Evolutionary conservation across 768 basidiomycete species (phyloP), one percentile per base, ranked within the genome.

Genomic region (Calocybe gangraenosa): DNA sequence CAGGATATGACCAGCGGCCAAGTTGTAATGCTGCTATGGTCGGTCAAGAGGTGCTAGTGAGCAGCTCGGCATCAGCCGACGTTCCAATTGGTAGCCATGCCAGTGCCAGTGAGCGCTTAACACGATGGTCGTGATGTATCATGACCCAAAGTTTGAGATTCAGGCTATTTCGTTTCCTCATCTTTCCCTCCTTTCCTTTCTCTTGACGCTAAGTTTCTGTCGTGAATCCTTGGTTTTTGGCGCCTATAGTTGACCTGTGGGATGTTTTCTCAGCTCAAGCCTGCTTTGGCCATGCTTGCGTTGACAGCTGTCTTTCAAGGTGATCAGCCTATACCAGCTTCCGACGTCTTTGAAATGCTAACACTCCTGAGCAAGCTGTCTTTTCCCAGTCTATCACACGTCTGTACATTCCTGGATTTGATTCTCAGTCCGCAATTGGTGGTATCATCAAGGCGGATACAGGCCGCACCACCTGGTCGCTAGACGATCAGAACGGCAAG

Each of bases 361-460:
- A n/a, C n/a, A n/a, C n/a, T n/a, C n/a, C n/a, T n/a, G n/a, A n/a
- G n/a, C 25, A 28, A 42, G 34, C 34, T 18, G 40, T 17, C 17
- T 13, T 22, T 25, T 28, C 40, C 17, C 47, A 42, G 37, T 38
- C 36, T 2, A 23, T 36, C 14, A 42, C 34, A 25, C 28, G 25
- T 37, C 18, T 48, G 13, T 42, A 23, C 22, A 42, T 48, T n/a
- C 47, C 35, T 42, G 40, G 47, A 17, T 36, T 48, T 10, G 20
- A 48, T 19, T 18, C 40, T 8, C 47, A 48, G 40, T 19, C 35
- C 21, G 23, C 37, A 19, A 33, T 42, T 13, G 47, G 40, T 8
- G 30, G 20, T 17, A 42, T 48, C 22, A 13, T 40, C 4, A 40
- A 40, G 7, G 25, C 30, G 19, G 35, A 36, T 31, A 42, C 13